phyloP scores from a whole-genome alignment of 495 filamentous ascomycete genomes.

The Talaromyces trachyspermus region DNA sequence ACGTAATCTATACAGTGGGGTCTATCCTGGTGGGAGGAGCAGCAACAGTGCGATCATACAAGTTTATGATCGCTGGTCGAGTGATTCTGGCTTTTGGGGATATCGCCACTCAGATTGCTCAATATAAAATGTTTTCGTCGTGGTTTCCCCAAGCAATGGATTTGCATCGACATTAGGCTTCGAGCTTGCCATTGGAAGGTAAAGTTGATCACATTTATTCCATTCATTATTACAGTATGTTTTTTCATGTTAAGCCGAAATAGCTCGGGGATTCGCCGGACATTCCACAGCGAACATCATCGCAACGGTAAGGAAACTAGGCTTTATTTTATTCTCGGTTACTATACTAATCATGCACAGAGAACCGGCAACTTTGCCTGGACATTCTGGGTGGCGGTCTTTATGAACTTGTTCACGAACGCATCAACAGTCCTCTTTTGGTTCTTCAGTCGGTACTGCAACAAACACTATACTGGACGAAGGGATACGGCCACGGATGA shows the following conservation, averaged over 20 bases:
- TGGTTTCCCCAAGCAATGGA: slow-evolving; percentile 41
- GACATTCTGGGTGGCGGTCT: slow-evolving; percentile 39
- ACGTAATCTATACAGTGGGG: slow-evolving; percentile 36
- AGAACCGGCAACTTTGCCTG: slow-evolving; percentile 40
- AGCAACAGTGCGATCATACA: slow-evolving; percentile 30
- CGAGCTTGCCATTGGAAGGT: slow-evolving; percentile 37
- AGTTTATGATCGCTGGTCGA: slow-evolving; percentile 38
- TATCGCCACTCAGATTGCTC: slow-evolving; percentile 39
- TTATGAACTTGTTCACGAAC: slow-evolving; percentile 44
- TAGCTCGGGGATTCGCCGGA: slow-evolving; percentile 28
- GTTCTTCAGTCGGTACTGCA: slow-evolving; percentile 33
- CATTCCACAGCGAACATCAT: slow-evolving; percentile 33
- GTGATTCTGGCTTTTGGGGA: slow-evolving; percentile 36
- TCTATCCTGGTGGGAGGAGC: slow-evolving; percentile 40
- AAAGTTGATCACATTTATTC: slow-evolving; percentile 6
- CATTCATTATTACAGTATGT: background rate
- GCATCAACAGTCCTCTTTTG: slow-evolving; percentile 30
- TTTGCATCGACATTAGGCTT: slow-evolving; percentile 38
- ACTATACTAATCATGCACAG: slow-evolving; percentile 13
- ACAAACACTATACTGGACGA: slow-evolving; percentile 21
- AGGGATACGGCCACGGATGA: slow-evolving; percentile 34
- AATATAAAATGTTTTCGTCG: slow-evolving; percentile 44
- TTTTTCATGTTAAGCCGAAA: background rate
- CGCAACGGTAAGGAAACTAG: too few species aligned
- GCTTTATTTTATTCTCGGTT: too few species aligned